A percentile compares a stretch with the other conserved stretches of the same genome.
Conservation (phyloP, 768 basidiomycete species). For the Mrakia blollopis region DNA sequence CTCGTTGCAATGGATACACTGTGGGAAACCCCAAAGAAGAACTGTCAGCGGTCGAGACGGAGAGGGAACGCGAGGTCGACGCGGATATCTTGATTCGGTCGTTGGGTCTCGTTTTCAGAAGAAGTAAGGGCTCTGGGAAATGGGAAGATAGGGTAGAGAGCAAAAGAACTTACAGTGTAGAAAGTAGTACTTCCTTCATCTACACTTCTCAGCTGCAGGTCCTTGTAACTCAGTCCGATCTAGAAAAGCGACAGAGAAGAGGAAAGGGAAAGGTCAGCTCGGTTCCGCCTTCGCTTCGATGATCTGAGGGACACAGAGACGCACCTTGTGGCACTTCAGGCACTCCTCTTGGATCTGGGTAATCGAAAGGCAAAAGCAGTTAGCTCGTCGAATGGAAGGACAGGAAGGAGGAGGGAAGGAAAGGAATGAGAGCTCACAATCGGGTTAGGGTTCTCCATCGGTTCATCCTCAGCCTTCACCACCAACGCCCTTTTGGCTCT, state of each 20-base stretch:
- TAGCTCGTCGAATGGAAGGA: slow-evolving; percentile 3
- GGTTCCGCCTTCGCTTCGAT: too few relatives aligned
- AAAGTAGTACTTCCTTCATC: slow-evolving; percentile 28
- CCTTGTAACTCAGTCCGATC: slow-evolving; percentile 76
- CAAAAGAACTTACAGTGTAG: slow-evolving; percentile 18
- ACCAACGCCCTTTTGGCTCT: slow-evolving; percentile 81
- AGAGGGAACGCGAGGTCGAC: too few relatives aligned
- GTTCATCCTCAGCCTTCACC: slow-evolving; percentile 51
- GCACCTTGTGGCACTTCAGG: slow-evolving; percentile 68
- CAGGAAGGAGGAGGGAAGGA: slow-evolving; percentile 24
- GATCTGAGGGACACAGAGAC: too few relatives aligned
- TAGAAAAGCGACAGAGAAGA: too few relatives aligned
- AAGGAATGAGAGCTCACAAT: slow-evolving; percentile 44
- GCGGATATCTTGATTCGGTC: too few relatives aligned
- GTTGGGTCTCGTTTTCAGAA: too few relatives aligned
- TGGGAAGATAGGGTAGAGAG: neutral
- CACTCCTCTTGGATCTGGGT: slow-evolving; percentile 86
- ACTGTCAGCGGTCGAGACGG: neutral
- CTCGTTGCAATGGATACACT: slow-evolving; percentile 34
- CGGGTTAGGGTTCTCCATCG: slow-evolving; percentile 43
- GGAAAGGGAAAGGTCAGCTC: too few relatives aligned
- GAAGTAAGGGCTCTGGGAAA: too few relatives aligned
- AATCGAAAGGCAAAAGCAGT: neutral
- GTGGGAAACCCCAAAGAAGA: slow-evolving; percentile 59
- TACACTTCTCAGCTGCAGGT: slow-evolving; percentile 62